Evolutionary conservation across 306 rosid species (phyloP).

Genomic region (Sicyos baderoa): DNA sequence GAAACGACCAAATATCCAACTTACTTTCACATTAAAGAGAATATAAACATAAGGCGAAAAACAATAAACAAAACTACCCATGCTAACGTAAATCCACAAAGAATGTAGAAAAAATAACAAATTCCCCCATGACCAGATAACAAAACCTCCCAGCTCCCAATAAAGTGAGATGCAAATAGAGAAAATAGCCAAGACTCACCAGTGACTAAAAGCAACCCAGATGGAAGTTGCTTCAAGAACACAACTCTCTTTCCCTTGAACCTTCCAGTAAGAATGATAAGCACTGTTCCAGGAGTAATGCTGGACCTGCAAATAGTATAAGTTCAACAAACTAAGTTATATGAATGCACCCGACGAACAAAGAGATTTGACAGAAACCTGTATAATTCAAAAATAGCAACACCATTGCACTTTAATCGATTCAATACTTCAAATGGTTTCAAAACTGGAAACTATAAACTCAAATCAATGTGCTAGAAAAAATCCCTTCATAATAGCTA

Average conservation of each 20-base stretch:
- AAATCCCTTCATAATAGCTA: neutral
- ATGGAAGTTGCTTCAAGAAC: slow-evolving; percentile 64
- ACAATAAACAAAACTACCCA: neutral
- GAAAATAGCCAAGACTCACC: slow-evolving; percentile 27
- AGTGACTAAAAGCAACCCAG: slow-evolving; percentile 64
- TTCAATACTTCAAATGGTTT: neutral
- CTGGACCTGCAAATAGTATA: slow-evolving; percentile 35
- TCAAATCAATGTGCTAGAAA: neutral
- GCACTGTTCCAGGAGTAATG: slow-evolving; percentile 54
- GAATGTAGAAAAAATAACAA: neutral
- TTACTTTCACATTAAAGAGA: too few species aligned
- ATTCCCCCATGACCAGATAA: neutral
- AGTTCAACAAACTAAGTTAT: neutral
- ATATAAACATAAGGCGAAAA: too few species aligned
- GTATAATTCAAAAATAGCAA: too few species aligned
- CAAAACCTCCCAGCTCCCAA: too few species aligned
- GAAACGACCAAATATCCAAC: neutral
- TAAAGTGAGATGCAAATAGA: too few species aligned
- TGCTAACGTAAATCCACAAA: neutral
- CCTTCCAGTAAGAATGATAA: slow-evolving; percentile 64
- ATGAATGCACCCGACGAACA: neutral
- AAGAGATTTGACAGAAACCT: too few species aligned
- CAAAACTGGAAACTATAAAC: neutral
- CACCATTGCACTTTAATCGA: too few species aligned
- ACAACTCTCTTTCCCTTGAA: slow-evolving; percentile 70